These are phyloP conservation scores for Kluyveromyces sp. DNA, from an alignment of 1,139 yeast genomes.

Conservation along the genomic window DNA sequence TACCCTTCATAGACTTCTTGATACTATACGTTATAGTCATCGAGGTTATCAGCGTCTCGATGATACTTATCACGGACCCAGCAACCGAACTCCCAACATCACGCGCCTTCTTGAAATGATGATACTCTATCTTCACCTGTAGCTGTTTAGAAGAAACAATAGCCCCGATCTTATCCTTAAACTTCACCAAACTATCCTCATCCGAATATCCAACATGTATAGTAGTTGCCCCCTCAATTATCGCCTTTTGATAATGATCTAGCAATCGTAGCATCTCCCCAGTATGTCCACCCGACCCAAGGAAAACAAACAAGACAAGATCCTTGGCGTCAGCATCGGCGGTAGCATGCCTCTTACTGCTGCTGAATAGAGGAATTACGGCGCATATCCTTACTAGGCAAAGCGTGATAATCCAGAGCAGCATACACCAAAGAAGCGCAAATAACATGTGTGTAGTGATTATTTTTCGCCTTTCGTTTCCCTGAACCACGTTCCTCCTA, in stretches of 20 bases:
- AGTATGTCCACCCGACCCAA: conserved; percentile 92
- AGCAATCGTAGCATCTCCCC: conserved; percentile 84
- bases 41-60: conserved; percentile 18
- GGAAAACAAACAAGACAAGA: conserved; percentile 37
- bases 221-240: conserved; percentile 16
- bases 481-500: too few relatives aligned
- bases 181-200: conserved; percentile 16
- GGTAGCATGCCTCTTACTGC: neutral
- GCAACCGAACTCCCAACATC: conserved; percentile 34
- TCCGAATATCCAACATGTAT: conserved; percentile 29
- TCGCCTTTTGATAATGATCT: conserved; percentile 31
- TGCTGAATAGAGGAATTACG: conserved; percentile 7
- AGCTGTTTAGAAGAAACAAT: neutral
- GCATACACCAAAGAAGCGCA: neutral
- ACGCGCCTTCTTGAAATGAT: conserved; percentile 64
- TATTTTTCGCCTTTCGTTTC: too few relatives aligned
- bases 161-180: conserved; percentile 29
- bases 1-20: conserved; percentile 13
- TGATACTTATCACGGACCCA: conserved; percentile 16
- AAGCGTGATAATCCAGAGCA: conserved; percentile 1
- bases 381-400: conserved; percentile 4
- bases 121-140: conserved; percentile 18
- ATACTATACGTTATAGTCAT: conserved; percentile 13
- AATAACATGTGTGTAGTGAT: neutral
- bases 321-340: conserved; percentile 1